Percentiles rank a stretch among this genome's conserved stretches.
Evolutionary conservation across 2,329 filamentous ascomycete genomes (phyloP).

Genomic region (Colletotrichum endophyticum): DNA sequence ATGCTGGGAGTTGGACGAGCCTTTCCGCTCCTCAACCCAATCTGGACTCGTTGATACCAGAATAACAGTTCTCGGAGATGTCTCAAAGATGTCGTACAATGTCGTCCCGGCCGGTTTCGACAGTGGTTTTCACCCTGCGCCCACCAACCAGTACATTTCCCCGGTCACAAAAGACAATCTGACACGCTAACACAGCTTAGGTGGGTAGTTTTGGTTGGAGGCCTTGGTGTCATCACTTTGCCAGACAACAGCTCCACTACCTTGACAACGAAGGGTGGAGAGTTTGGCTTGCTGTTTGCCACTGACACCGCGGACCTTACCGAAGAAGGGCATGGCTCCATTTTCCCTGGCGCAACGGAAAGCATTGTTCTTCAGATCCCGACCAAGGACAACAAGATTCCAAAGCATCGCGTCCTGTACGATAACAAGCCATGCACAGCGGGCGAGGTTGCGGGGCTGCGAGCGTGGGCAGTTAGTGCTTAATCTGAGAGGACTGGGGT

Average conservation of each 20-base stretch:
- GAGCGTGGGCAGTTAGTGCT: background rate
- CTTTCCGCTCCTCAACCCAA: background rate
- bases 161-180: too few species aligned
- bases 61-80: background rate
- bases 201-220: background rate
- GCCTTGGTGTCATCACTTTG: background rate
- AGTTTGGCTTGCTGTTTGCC: background rate
- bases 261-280: background rate
- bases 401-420: background rate
- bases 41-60: background rate
- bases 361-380: background rate
- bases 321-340: background rate
- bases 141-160: background rate
- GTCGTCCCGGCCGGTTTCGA: background rate
- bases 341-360: background rate
- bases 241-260: background rate
- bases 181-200: background rate
- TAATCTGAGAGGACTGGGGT: background rate
- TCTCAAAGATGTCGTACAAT: background rate
- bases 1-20: background rate
- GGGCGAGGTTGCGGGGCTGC: background rate
- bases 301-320: background rate
- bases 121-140: background rate
- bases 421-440: background rate
- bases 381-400: background rate